Base-by-base conservation (phyloP, 768 basidiomycete species). In the Mycena rosella region DNA sequence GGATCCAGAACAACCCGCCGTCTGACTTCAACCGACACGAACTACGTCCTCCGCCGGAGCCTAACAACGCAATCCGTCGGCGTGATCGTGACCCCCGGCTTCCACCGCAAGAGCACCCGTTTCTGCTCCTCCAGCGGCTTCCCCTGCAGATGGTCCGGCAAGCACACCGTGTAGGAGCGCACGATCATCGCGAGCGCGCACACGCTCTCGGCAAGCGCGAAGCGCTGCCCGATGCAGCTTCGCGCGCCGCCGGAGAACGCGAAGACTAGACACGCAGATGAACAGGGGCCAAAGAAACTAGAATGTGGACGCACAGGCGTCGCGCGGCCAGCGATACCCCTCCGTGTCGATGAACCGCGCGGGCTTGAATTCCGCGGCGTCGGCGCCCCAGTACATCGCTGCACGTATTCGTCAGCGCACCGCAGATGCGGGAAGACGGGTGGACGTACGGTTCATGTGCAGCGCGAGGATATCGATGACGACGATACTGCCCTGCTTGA, bases 311-410 rank as follows among this genome's bases (percentile, higher is more conserved):
- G 20, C 32, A 84, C 85, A 86, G 22, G 84, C 85, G 61, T 86
- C 79, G 30, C 86, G 82, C 18, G 85, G 86, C 86, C 86, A 87
- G 30, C 79, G 78, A 61, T 87, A 87, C 5, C 79, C 76, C 2
- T 79, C 79, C 0, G 84, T 86, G 59, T 87, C 86, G 26, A 88
- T 78, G 72, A 87, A 88, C 0, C 84, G 81, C 52, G 84, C 84
- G 0, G 85, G 86, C 52, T 75, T 84, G 77, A 86, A 88, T 29
- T 80, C 78, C 18, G 65, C 72, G 0, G 60, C 77, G 53, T 87
- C 85, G 15, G 78, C 73, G 7, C 86, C 87, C 87, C 86, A 87
- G 54, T 84, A 78, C 22, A 85, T 74, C 2, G 84, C 86, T 88
- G n/a, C n/a, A n/a, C n/a, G n/a, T n/a, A n/a, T n/a, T n/a, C n/a